phyloP scores from a whole-genome alignment of 2,329 filamentous ascomycete genomes.

The Cucurbitaria berberidis region DNA sequence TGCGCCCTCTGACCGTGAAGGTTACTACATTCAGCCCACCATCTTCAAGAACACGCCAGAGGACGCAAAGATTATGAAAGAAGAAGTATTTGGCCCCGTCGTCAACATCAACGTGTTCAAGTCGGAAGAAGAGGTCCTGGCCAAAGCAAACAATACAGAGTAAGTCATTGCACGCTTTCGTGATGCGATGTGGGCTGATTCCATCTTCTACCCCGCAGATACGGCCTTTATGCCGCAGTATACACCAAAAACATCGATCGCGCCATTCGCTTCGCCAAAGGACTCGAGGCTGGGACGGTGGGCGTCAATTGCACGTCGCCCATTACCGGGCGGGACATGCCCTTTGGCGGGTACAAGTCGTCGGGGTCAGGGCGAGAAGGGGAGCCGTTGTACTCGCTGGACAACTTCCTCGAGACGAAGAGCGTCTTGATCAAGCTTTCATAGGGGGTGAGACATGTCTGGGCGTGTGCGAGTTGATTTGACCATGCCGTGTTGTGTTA shows the following conservation, averaged over 20 bases:
- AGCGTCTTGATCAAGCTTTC: slow-evolving; percentile 40
- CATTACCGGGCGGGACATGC: slow-evolving; percentile 42
- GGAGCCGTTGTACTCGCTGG: slow-evolving; percentile 34
- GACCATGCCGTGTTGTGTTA: not conserved
- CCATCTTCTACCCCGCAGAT: too few relatives aligned
- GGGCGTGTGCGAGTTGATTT: slow-evolving; percentile 5
- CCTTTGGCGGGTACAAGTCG: slow-evolving; percentile 52
- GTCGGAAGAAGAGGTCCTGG: slow-evolving; percentile 77
- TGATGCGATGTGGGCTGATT: too few relatives aligned
- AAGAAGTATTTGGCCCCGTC: slow-evolving; percentile 86
- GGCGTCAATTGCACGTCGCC: slow-evolving; percentile 51
- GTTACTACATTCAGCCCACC: slow-evolving; percentile 69
- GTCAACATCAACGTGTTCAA: slow-evolving; percentile 79
- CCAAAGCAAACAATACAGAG: slow-evolving; percentile 81
- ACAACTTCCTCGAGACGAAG: slow-evolving; percentile 47
- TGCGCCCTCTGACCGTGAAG: slow-evolving; percentile 37
- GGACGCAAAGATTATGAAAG: slow-evolving; percentile 79
- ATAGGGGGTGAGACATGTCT: slow-evolving; percentile 14
- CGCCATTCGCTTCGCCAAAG: slow-evolving; percentile 49
- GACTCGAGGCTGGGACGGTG: slow-evolving; percentile 49
- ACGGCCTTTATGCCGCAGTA: slow-evolving; percentile 83
- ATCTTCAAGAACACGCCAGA: slow-evolving; percentile 80
- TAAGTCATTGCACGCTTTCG: slow-evolving; percentile 7
- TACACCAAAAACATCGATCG: slow-evolving; percentile 65
- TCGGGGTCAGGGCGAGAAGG: slow-evolving; percentile 47